phyloP scores from a whole-genome alignment of 805 yeast genomes.

The Yamadazyma paraphyllophila region DNA sequence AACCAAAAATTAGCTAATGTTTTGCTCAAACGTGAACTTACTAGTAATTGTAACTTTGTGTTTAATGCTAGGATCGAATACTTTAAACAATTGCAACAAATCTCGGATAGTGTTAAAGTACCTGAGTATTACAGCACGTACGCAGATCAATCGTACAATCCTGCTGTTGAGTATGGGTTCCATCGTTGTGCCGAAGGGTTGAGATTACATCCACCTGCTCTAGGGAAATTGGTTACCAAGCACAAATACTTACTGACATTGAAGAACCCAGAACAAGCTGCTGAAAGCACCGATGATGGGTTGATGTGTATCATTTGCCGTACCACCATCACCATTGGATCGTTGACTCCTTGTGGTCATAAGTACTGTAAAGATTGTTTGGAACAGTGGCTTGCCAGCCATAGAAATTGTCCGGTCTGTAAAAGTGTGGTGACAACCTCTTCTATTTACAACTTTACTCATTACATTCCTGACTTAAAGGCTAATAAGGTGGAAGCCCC shows the following conservation, averaged over 20 bases:
- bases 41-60: slow-evolving; percentile 55
- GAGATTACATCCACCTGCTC: slow-evolving; percentile 5
- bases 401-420: slow-evolving; percentile 77
- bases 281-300: slow-evolving; percentile 31
- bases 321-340: slow-evolving; percentile 65
- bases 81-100: slow-evolving; percentile 77
- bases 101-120: slow-evolving; percentile 77
- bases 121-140: slow-evolving; percentile 6
- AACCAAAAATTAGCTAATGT: slow-evolving; percentile 43
- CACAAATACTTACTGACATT: slow-evolving; percentile 29
- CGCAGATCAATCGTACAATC: neutral
- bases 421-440: slow-evolving; percentile 47
- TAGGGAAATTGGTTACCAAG: slow-evolving; percentile 35
- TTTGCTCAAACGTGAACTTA: slow-evolving; percentile 45
- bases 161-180: slow-evolving; percentile 18
- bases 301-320: slow-evolving; percentile 77
- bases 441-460: slow-evolving; percentile 70
- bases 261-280: slow-evolving; percentile 1
- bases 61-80: slow-evolving; percentile 82
- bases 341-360: slow-evolving; percentile 89
- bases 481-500: slow-evolving; percentile 39
- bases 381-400: slow-evolving; percentile 63
- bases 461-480: slow-evolving; percentile 49
- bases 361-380: slow-evolving; percentile 83
- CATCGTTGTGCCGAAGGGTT: neutral